A percentile compares a stretch with the other conserved stretches of the same genome.
Evolutionary conservation across 2,329 filamentous ascomycete species (phyloP).

Genomic region (Diaporthe sp.): DNA sequence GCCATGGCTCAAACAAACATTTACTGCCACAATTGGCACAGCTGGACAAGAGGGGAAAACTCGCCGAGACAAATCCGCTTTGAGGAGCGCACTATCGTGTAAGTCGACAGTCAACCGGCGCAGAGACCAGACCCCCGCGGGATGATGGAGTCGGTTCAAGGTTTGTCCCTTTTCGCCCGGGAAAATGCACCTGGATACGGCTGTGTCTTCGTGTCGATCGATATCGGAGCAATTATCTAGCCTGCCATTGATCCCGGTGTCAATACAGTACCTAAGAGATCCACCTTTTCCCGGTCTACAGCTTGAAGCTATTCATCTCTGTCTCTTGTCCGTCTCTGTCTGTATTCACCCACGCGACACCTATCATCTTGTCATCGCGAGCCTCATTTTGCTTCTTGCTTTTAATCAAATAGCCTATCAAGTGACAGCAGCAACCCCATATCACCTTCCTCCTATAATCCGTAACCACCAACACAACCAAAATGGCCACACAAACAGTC

Average conservation of each 20-base stretch:
- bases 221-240: constrained; percentile 33
- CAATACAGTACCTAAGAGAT: neutral
- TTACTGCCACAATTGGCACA: neutral
- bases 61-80: constrained; percentile 7
- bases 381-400: neutral
- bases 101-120: constrained; percentile 23
- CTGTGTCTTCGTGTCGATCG: constrained; percentile 11
- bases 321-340: neutral
- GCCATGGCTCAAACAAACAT: no score
- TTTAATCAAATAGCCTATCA: neutral
- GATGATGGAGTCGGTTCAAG: constrained; percentile 29
- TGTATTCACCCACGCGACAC: neutral
- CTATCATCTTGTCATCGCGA: neutral
- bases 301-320: constrained; percentile 19
- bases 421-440: neutral
- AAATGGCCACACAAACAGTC: constrained; percentile 45
- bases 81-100: neutral
- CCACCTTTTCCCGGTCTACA: neutral
- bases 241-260: constrained; percentile 7
- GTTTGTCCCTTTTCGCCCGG: constrained; percentile 9
- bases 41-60: neutral
- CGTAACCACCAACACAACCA: neutral
- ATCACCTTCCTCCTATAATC: neutral
- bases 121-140: constrained; percentile 28
- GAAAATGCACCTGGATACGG: constrained; percentile 11